Percentiles rank a stretch among this genome's conserved stretches.
Conservation (phyloP, 1,284 basidiomycete species). For the Coriolopsis trogii region DNA sequence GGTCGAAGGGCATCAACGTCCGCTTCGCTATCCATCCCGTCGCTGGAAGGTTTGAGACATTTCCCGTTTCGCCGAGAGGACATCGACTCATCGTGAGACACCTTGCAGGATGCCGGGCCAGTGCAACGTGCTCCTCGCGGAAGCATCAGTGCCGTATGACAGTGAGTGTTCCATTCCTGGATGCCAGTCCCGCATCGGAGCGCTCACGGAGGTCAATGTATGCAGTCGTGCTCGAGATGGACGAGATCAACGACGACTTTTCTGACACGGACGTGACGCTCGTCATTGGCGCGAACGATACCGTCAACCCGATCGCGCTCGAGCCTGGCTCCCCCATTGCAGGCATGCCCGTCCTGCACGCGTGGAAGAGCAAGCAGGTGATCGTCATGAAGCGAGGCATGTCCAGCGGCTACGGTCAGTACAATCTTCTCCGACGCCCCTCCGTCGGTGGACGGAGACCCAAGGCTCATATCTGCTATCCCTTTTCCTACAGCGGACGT, state of each 20-base stretch:
- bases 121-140: conserved; percentile 85
- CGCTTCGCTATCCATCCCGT: conserved; percentile 50
- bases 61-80: no score
- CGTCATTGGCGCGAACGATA: conserved; percentile 89
- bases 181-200: not conserved
- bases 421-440: conserved; percentile 3
- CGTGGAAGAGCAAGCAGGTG: conserved; percentile 90
- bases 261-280: conserved; percentile 81
- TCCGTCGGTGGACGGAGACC: conserved; percentile 3
- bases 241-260: conserved; percentile 91
- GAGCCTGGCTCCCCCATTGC: conserved; percentile 84
- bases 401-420: conserved; percentile 78
- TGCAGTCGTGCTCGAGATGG: conserved; percentile 85
- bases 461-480: not conserved
- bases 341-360: conserved; percentile 87
- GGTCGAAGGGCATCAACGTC: conserved; percentile 74
- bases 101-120: conserved; percentile 81
- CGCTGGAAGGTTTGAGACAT: conserved; percentile 35
- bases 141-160: conserved; percentile 88
- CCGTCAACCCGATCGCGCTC: conserved; percentile 87
- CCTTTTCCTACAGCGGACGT: conserved; percentile 64
- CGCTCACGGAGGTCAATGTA: conserved; percentile 1
- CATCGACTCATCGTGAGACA: conserved; percentile 2
- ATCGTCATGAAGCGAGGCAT: conserved; percentile 90
- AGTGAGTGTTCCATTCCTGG: conserved; percentile 50